Percentiles rank a stretch among this genome's conserved stretches.
phyloP scores from a whole-genome alignment of 148 eudicot genomes.

The Camellia granthamiana region DNA sequence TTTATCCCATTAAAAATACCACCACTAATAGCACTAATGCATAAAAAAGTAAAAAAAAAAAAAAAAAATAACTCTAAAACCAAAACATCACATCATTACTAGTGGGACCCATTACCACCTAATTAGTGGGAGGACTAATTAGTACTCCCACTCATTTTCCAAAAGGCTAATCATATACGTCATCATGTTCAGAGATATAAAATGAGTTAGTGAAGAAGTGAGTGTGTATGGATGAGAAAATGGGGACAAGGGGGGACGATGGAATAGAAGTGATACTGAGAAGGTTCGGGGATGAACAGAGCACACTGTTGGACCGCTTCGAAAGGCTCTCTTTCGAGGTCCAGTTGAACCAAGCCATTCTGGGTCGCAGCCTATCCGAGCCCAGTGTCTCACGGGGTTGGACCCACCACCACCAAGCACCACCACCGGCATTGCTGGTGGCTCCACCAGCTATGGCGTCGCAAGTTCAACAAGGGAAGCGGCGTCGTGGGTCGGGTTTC shows the following conservation, averaged over 20 bases:
- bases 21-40: too few species aligned
- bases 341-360: slow-evolving; percentile 74
- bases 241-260: slow-evolving; percentile 22
- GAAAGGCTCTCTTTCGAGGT: slow-evolving; percentile 74
- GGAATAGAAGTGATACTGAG: slow-evolving; percentile 33
- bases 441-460: slow-evolving; percentile 10
- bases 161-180: too few species aligned
- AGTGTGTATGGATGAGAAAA: neutral
- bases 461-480: slow-evolving; percentile 30
- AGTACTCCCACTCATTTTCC: too few species aligned
- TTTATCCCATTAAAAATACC: too few species aligned
- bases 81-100: too few species aligned
- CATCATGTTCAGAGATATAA: neutral
- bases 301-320: slow-evolving; percentile 65
- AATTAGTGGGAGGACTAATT: too few species aligned
- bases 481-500: slow-evolving; percentile 36
- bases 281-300: slow-evolving; percentile 42
- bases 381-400: slow-evolving; percentile 30
- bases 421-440: slow-evolving; percentile 13
- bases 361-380: slow-evolving; percentile 73
- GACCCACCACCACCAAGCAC: neutral
- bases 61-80: too few species aligned
- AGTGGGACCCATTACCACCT: too few species aligned
- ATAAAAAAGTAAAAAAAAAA: too few species aligned
- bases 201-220: neutral